Base-by-base conservation (phyloP, 306 rosid species). In the Acacia melanoxylon region DNA sequence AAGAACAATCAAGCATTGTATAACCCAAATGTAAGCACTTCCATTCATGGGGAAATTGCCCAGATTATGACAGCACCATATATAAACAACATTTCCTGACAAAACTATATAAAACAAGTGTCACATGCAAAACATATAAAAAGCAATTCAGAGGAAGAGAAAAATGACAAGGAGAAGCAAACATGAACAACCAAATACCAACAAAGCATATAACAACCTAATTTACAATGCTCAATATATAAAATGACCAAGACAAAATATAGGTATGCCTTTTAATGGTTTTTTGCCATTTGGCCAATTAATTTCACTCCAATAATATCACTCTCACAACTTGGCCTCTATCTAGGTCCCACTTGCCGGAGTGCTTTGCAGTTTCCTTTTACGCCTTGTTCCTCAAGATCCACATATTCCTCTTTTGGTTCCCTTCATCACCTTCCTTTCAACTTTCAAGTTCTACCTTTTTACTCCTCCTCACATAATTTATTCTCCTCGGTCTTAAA, bases 381-480 rank as follows among this genome's bases (percentile, higher is more conserved):
- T n/a, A 65, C 81, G 80, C 68, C 42, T 68, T 58, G 71, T 51
- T 29, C 51, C 61, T 35, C 72, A 84, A 51, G 76, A 70, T 37
- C 81, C 81, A 74, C 81, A 86, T 67, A 82, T 84, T 72, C 87
- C 87, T 54, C 17, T 58, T 66, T 75, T 80, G 80, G 80, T 86
- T 82, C 77, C 73, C 49, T 70, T 58, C 72, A 48, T 24, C 24
- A 33, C 51, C 74, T 42, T 40, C 16, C 19, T 35, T 37, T 62
- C 33, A 62, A 44, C 19, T 35, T 37, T 62, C 33, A 54, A 44
- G 82, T 61, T 37, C 41, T 37, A 37, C 41, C 6, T 6, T 42
- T 48, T 3, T 14, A 48, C 52, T 14, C 17, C 16, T 12, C 52
- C 4, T 14, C 52, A 13, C 52, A 48, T 48, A 2, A 37, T 37